Evolutionary conservation across 1,284 basidiomycete species (phyloP).

Genomic region (Ceratobasidium sp.): DNA sequence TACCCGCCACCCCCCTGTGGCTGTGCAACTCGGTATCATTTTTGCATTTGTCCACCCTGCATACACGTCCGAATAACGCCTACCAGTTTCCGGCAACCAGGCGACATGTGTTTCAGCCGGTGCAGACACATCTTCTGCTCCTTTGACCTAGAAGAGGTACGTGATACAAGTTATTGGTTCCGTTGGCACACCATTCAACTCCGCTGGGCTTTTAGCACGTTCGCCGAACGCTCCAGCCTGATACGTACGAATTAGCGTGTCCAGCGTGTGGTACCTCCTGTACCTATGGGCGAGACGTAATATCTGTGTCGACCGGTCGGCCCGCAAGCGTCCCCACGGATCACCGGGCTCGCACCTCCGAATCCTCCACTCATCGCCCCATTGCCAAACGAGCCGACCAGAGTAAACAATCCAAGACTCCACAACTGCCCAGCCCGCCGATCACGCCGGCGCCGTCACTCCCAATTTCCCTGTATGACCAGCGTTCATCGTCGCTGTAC

Average conservation of each 20-base stretch:
- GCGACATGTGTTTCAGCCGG: constrained; percentile 17
- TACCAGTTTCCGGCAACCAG: constrained; percentile 26
- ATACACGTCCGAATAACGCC: constrained; percentile 7
- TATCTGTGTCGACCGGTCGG: constrained; percentile 34
- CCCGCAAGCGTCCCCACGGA: not conserved
- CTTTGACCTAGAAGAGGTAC: constrained; percentile 29
- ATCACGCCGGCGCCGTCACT: constrained; percentile 30
- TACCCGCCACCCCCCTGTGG: constrained; percentile 8
- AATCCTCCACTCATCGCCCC: not conserved
- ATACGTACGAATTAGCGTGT: constrained; percentile 32
- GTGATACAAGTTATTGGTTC: not conserved
- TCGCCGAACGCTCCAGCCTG: constrained; percentile 29
- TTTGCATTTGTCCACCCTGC: not conserved
- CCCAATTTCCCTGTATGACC: constrained; percentile 30
- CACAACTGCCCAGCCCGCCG: constrained; percentile 31
- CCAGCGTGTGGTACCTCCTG: constrained; percentile 20
- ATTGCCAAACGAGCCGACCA: constrained; percentile 14
- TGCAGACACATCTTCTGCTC: constrained; percentile 40
- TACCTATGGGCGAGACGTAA: constrained; percentile 28
- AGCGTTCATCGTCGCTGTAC: constrained; percentile 18
- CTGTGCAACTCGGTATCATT: constrained; percentile 2
- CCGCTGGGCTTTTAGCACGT: constrained; percentile 10
- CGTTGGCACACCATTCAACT: constrained; percentile 1
- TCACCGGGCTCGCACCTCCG: not conserved
- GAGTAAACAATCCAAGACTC: not conserved